These are phyloP conservation scores for Xylaria sp. DNA, from an alignment of 2,329 filamentous ascomycete species.

Conservation along the genomic window DNA sequence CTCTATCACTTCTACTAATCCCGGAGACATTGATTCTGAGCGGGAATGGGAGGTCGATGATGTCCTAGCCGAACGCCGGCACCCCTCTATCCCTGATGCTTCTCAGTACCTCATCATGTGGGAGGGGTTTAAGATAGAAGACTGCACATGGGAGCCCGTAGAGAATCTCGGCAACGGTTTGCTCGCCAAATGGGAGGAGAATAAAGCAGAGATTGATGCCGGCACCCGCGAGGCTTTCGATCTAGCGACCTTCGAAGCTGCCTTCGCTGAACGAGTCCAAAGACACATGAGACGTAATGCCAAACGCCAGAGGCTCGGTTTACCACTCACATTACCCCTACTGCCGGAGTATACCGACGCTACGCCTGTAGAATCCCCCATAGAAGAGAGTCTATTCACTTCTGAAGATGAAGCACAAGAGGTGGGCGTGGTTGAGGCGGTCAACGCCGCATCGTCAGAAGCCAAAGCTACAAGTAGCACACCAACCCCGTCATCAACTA, in stretches of 20 bases:
- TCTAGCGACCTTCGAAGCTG: constrained; percentile 46
- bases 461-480: constrained; percentile 1
- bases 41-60: constrained; percentile 60
- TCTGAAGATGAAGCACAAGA: constrained; percentile 39
- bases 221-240: constrained; percentile 46
- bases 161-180: constrained; percentile 49
- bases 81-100: constrained; percentile 36
- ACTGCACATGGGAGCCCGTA: constrained; percentile 62
- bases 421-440: constrained; percentile 22
- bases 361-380: constrained; percentile 16
- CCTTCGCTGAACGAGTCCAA: constrained; percentile 40
- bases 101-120: constrained; percentile 67
- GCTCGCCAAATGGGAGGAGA: constrained; percentile 50
- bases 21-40: constrained; percentile 42
- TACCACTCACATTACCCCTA: constrained; percentile 36
- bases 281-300: constrained; percentile 52
- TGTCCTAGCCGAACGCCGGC: constrained; percentile 54
- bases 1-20: constrained; percentile 60
- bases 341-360: constrained; percentile 9
- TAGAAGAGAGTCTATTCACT: constrained; percentile 21
- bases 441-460: constrained; percentile 9
- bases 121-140: constrained; percentile 62
- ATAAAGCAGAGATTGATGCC: constrained; percentile 44
- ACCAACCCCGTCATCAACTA: neutral
- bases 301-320: constrained; percentile 48